Base-by-base conservation (phyloP, 1,139 yeast genomes). In the Hemisphaericaspora xylofermentans region DNA sequence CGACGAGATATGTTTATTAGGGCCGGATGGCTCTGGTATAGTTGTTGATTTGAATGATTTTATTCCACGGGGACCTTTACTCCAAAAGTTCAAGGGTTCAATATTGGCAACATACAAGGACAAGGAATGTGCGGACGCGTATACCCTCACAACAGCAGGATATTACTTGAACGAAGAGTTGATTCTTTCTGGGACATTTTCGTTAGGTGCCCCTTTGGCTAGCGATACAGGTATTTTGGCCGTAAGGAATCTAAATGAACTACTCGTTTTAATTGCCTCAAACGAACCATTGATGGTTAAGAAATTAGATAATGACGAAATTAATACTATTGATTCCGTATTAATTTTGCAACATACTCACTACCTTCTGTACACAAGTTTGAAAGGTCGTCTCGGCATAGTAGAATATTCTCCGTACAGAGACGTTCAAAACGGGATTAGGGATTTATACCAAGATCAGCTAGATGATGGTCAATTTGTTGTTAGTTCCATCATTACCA, bases 271-370 rank as follows among this genome's bases (percentile, higher is more conserved):
- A 5, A 16, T n/a, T 5, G 33, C 13, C 8, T 4, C n/a, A 9
- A 8, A 16, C 13, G 22, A 29, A 17, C 33, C 33, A 29, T 9
- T 17, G 17, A 9, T n/a, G 4, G 4, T 10, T 3, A 6, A 10
- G 17, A 17, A 29, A n/a, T 9, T 16, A 17, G 7, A 10, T 12
- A 6, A 10, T 17, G 33, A 34, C 4, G 45, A 42, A 17, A 35
- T 42, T 16, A 22, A 32, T 22, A 27, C 35, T 16, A 18, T 37
- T 29, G 33, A 29, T 16, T 16, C n/a, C n/a, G 33, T 16, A 14
- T 17, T 5, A 16, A 12, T 16, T 13, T 6, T 2, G 21, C 4
- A 5, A 17, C n/a, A n/a, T 16, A 8, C 14, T 3, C 13, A 29
- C 15, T 10, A 16, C 21, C 8, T 29, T 17, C 12, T 29, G 22